Evolutionary conservation across 768 basidiomycete species (phyloP).

Genomic region (Porphyrellus cyaneotinctus): DNA sequence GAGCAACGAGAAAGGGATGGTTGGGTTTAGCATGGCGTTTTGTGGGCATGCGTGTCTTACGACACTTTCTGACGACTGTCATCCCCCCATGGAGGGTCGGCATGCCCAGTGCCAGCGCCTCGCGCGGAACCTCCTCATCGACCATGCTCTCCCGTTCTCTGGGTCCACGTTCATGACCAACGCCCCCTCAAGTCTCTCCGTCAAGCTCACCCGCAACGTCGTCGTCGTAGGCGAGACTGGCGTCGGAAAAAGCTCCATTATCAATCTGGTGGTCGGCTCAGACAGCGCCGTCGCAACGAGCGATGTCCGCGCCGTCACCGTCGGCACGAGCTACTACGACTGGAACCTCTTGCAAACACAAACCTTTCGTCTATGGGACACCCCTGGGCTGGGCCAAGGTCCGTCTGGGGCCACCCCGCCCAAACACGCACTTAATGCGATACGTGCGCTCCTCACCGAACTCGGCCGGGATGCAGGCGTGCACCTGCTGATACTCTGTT

Average conservation of each 20-base stretch:
- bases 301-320: slow-evolving; percentile 17
- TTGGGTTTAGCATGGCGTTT: slow-evolving; percentile 13
- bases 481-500: slow-evolving; percentile 21
- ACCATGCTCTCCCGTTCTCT: slow-evolving; percentile 15
- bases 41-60: slow-evolving; percentile 23
- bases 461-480: slow-evolving; percentile 13
- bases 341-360: slow-evolving; percentile 20
- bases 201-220: slow-evolving; percentile 27
- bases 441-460: slow-evolving; percentile 23
- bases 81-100: slow-evolving; percentile 18
- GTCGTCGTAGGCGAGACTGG: slow-evolving; percentile 41
- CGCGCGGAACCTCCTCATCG: slow-evolving; percentile 20
- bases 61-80: slow-evolving; percentile 18
- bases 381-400: slow-evolving; percentile 17
- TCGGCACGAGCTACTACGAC: slow-evolving; percentile 22
- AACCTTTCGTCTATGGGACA: slow-evolving; percentile 26
- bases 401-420: slow-evolving; percentile 8
- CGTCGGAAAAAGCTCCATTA: slow-evolving; percentile 21
- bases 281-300: slow-evolving; percentile 16
- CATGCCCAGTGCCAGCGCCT: slow-evolving; percentile 15
- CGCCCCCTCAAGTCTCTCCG: slow-evolving; percentile 6
- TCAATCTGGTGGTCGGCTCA: slow-evolving; percentile 16
- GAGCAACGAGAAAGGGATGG: not conserved
- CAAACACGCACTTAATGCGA: slow-evolving; percentile 15
- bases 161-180: not conserved